A percentile compares a stretch with the other conserved stretches of the same genome.
Conservation (phyloP, 768 basidiomycete genomes). For the Pleurotus giganteus region DNA sequence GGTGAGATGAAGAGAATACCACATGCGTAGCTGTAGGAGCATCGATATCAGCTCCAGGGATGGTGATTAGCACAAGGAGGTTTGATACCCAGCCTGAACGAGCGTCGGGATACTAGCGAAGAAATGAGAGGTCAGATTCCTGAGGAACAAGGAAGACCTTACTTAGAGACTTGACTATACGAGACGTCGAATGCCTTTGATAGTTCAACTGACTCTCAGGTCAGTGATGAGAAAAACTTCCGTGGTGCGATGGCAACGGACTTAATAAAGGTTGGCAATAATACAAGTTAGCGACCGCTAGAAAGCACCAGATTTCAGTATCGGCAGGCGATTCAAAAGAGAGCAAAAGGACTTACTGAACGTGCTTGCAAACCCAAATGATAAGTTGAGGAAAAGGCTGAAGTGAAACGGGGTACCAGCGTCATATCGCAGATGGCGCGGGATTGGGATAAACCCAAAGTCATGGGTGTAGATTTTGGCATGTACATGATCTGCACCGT, state of each 20-base stretch:
- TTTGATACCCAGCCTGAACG: constrained; percentile 44
- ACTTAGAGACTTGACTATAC: constrained; percentile 24
- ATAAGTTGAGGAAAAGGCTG: constrained; percentile 47
- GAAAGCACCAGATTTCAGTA: background rate
- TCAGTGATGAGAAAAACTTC: constrained; percentile 1
- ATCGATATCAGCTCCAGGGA: background rate
- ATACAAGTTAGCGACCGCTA: constrained; percentile 73
- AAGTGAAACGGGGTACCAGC: constrained; percentile 50
- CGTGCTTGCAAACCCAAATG: constrained; percentile 65
- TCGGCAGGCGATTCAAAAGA: background rate
- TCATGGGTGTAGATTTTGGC: constrained; percentile 42
- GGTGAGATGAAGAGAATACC: constrained; percentile 79
- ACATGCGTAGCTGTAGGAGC: constrained; percentile 53
- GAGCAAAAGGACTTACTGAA: constrained; percentile 38
- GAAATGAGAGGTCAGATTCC: background rate
- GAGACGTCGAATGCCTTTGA: constrained; percentile 33
- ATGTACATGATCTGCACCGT: too few relatives aligned
- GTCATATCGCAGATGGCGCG: constrained; percentile 50
- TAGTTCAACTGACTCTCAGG: constrained; percentile 35
- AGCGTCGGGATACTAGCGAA: constrained; percentile 34
- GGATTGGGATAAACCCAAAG: constrained; percentile 66
- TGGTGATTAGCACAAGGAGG: background rate
- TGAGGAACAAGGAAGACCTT: background rate
- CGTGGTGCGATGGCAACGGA: constrained; percentile 24
- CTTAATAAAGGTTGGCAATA: constrained; percentile 82